Evolutionary conservation across 2,329 filamentous ascomycete species (phyloP).

Genomic region (Neophaeococcomyces mojaviensis): DNA sequence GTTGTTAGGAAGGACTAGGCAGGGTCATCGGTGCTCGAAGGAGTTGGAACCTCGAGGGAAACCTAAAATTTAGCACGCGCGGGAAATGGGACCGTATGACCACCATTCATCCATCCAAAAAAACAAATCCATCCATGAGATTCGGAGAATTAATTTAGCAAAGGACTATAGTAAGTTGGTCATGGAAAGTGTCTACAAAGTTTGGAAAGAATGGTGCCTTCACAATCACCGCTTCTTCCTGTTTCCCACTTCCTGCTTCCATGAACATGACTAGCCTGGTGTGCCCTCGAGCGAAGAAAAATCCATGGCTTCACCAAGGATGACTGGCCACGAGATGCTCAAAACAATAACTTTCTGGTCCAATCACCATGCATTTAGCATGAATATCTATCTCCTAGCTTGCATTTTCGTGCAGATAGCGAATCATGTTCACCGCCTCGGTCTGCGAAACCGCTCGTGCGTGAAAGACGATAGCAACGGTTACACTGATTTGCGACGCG

Average conservation of each 20-base stretch:
- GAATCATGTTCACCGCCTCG: not conserved
- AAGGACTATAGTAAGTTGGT: too few relatives aligned
- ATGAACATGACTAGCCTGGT: too few relatives aligned
- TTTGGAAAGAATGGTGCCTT: not conserved
- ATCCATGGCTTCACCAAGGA: too few relatives aligned
- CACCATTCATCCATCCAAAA: not conserved
- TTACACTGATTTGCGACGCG: not conserved
- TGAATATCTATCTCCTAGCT: not conserved
- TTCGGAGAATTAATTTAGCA: not conserved
- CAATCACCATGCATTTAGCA: not conserved
- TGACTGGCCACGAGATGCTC: too few relatives aligned
- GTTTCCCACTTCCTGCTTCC: not conserved
- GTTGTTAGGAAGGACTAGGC: not conserved
- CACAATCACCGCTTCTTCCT: not conserved
- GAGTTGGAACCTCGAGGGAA: not conserved
- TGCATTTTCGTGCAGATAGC: not conserved
- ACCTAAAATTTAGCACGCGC: slow-evolving; percentile 1
- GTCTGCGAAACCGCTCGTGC: not conserved
- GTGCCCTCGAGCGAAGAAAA: too few relatives aligned
- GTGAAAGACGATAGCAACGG: slow-evolving; percentile 5
- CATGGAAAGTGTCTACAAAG: not conserved
- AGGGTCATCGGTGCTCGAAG: not conserved
- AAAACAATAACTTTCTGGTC: too few relatives aligned
- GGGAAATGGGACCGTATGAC: not conserved
- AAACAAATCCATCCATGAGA: not conserved